A percentile compares a stretch with the other conserved stretches of the same genome.
These are phyloP conservation scores for Auriscalpium orientale DNA, from an alignment of 768 basidiomycete species.

Conservation along the genomic window DNA sequence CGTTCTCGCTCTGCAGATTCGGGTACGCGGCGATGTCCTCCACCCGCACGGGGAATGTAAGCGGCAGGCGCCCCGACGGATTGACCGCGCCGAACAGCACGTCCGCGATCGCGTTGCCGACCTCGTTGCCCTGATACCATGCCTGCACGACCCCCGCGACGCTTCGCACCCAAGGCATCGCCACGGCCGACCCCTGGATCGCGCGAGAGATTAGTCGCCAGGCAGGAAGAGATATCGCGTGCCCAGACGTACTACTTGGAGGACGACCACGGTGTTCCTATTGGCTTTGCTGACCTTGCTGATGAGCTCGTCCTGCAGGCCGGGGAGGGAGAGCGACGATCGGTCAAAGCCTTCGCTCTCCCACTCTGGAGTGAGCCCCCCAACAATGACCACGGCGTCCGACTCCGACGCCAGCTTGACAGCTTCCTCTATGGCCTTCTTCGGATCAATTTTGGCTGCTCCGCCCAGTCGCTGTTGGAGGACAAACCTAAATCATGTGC, in stretches of 20 bases:
- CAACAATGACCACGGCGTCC: constrained; percentile 53
- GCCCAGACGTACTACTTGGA: constrained; percentile 45
- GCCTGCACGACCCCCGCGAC: constrained; percentile 51
- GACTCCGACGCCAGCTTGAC: constrained; percentile 43
- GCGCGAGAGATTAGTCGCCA: no score
- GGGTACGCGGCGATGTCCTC: constrained; percentile 58
- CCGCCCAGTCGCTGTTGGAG: constrained; percentile 55
- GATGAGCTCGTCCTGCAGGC: constrained; percentile 53
- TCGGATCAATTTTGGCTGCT: constrained; percentile 50
- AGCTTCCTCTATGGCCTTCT: constrained; percentile 48
- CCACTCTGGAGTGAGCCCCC: constrained; percentile 63
- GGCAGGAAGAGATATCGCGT: background rate
- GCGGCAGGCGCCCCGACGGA: constrained; percentile 50
- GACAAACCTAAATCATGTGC: background rate
- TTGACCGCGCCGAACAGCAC: constrained; percentile 57
- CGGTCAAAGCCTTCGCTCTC: constrained; percentile 73
- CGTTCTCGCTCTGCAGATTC: constrained; percentile 53
- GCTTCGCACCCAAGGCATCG: constrained; percentile 65
- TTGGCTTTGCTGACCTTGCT: constrained; percentile 44
- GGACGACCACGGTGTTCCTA: constrained; percentile 47
- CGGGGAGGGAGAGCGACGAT: constrained; percentile 51
- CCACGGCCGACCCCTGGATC: constrained; percentile 53
- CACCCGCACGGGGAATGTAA: constrained; percentile 51
- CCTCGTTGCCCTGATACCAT: constrained; percentile 62
- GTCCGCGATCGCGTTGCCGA: constrained; percentile 58